A percentile compares a stretch with the other conserved stretches of the same genome.
phyloP scores from a whole-genome alignment of 768 basidiomycete genomes.

The Collybiopsis confluens region DNA sequence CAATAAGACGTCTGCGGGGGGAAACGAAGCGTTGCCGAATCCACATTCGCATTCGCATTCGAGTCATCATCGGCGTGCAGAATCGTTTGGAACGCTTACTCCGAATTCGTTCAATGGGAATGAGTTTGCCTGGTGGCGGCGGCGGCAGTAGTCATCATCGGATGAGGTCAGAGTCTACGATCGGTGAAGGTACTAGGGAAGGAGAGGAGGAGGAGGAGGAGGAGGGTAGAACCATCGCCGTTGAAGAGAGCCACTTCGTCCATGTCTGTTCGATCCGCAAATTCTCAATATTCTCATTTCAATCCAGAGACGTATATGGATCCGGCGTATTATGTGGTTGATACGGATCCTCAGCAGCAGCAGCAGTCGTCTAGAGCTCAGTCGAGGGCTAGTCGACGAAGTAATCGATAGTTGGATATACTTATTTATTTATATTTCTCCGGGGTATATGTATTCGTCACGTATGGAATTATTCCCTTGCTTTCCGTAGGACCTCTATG shows the following conservation, averaged over 20 bases:
- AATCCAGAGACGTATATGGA: conserved; percentile 3
- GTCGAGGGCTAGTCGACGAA: not conserved
- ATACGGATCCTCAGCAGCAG: not conserved
- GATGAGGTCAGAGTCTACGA: not conserved
- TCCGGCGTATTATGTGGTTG: not conserved
- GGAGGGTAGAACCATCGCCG: not conserved
- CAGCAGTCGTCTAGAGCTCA: not conserved
- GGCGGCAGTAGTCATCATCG: too few relatives aligned
- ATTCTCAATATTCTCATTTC: conserved; percentile 2
- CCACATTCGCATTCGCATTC: not conserved
- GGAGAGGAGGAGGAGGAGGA: too few relatives aligned
- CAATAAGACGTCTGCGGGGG: not conserved
- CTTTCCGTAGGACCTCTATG: conserved; percentile 22
- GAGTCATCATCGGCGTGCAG: too few relatives aligned
- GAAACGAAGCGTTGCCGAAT: not conserved
- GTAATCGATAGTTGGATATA: too few relatives aligned
- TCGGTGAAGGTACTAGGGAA: too few relatives aligned
- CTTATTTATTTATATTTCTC: too few relatives aligned
- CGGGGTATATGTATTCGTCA: too few relatives aligned
- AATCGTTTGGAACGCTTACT: too few relatives aligned
- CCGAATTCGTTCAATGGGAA: too few relatives aligned
- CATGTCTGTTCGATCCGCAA: not conserved
- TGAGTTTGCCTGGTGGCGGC: too few relatives aligned
- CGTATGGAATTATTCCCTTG: too few relatives aligned
- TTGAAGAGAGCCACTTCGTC: not conserved